phyloP scores from a whole-genome alignment of 208 protist genomes.

The Wallacemonas sp. region DNA sequence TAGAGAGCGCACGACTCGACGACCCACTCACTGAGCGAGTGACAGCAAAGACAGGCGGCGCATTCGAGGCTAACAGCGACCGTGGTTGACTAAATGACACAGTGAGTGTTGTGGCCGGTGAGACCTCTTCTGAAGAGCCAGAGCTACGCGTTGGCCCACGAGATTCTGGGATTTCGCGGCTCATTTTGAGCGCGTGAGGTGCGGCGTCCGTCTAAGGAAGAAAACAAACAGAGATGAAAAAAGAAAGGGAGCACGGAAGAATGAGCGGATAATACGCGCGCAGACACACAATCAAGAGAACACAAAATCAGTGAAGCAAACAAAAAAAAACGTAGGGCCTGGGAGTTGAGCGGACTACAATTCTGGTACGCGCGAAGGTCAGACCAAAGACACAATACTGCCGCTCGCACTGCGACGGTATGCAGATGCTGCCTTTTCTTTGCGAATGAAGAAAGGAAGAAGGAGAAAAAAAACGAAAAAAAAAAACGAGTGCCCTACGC shows the following conservation, averaged over 20 bases:
- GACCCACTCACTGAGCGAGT: too few relatives aligned
- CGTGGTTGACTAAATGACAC: too few relatives aligned
- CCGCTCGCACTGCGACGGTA: background rate
- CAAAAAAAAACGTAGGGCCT: slow-evolving; percentile 3
- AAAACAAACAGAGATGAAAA: background rate
- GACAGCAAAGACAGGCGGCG: too few relatives aligned
- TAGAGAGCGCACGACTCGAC: too few relatives aligned
- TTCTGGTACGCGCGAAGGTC: background rate
- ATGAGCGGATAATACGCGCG: background rate
- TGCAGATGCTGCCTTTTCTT: background rate
- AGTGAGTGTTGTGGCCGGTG: too few relatives aligned
- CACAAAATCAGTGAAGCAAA: slow-evolving; percentile 2
- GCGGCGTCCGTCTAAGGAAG: too few relatives aligned
- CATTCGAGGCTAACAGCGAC: too few relatives aligned
- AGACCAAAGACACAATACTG: slow-evolving; percentile 2
- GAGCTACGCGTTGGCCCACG: too few relatives aligned
- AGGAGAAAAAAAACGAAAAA: slow-evolving; percentile 7
- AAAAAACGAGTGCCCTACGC: too few relatives aligned
- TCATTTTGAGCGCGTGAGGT: too few relatives aligned
- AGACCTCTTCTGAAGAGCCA: too few relatives aligned
- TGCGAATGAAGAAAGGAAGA: background rate
- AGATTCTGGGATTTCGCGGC: too few relatives aligned
- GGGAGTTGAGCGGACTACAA: background rate
- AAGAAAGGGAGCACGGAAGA: slow-evolving; percentile 3
- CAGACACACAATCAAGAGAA: slow-evolving; percentile 1